These are phyloP conservation scores for Chenopodium formosanum DNA, from an alignment of 148 eudicot genomes.

Conservation along the genomic window DNA sequence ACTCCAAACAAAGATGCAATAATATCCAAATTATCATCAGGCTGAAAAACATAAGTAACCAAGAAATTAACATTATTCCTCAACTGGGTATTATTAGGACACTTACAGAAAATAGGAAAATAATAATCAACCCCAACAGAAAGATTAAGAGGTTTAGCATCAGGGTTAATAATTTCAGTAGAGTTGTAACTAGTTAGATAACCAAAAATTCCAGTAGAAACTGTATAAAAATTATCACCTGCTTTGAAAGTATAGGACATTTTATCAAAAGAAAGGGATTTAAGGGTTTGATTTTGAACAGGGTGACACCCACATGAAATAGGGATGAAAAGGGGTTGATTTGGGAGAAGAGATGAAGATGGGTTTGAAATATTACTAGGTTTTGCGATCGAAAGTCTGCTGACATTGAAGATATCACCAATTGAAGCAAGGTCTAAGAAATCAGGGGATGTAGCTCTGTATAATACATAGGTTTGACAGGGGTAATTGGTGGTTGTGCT, in stretches of 20 bases:
- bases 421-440: constrained; percentile 58
- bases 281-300: constrained; percentile 26
- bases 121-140: constrained; percentile 34
- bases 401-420: constrained; percentile 68
- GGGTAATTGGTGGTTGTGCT: constrained; percentile 38
- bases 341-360: constrained; percentile 34
- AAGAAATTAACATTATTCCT: constrained; percentile 37
- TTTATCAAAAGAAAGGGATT: constrained; percentile 48
- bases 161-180: constrained; percentile 58
- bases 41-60: constrained; percentile 74
- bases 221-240: constrained; percentile 52
- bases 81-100: constrained; percentile 48
- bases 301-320: constrained; percentile 58
- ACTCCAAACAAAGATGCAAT: constrained; percentile 56
- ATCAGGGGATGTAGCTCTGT: constrained; percentile 44
- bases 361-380: constrained; percentile 71
- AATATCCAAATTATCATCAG: constrained; percentile 39
- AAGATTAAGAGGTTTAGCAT: constrained; percentile 40
- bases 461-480: constrained; percentile 68
- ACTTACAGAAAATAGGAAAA: constrained; percentile 82
- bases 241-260: constrained; percentile 37
- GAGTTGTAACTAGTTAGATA: constrained; percentile 80
- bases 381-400: constrained; percentile 59
- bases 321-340: constrained; percentile 70
- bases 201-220: constrained; percentile 43